Evolutionary conservation across 768 basidiomycete species (phyloP).

Genomic region (Asterophora lycoperdoides): DNA sequence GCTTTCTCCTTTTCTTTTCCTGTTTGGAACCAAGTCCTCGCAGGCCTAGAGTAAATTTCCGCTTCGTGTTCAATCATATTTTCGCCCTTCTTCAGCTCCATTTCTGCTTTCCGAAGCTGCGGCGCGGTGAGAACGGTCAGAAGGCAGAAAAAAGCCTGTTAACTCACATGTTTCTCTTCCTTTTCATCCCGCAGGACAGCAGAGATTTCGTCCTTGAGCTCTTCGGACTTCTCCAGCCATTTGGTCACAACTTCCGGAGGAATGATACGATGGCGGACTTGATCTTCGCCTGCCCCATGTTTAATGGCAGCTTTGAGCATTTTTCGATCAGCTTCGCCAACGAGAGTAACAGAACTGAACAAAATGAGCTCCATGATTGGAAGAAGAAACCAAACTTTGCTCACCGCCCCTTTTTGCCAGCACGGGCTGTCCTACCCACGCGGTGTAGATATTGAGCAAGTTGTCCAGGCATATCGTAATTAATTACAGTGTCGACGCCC

Average conservation of each 20-base stretch:
- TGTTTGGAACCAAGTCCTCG: constrained; percentile 98
- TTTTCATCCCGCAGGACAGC: constrained; percentile 87
- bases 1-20: constrained; percentile 77
- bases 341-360: constrained; percentile 83
- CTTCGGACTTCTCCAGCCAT: constrained; percentile 67
- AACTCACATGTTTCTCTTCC: constrained; percentile 83
- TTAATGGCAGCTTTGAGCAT: constrained; percentile 96
- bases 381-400: background rate
- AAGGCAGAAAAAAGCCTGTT: constrained; percentile 1
- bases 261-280: constrained; percentile 85
- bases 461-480: constrained; percentile 97
- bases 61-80: constrained; percentile 92
- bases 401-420: constrained; percentile 90
- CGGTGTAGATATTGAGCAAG: constrained; percentile 94
- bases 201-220: constrained; percentile 70
- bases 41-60: constrained; percentile 91
- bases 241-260: constrained; percentile 68
- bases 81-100: constrained; percentile 92
- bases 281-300: constrained; percentile 70
- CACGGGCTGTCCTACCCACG: constrained; percentile 95
- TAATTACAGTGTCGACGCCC: constrained; percentile 95
- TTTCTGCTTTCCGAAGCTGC: constrained; percentile 86
- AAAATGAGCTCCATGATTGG: constrained; percentile 3
- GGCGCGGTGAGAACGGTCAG: constrained; percentile 5
- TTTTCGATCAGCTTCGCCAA: constrained; percentile 94